phyloP scores from a whole-genome alignment of 352 stramenopile genomes.

The Thalassiosira ordinaria region DNA sequence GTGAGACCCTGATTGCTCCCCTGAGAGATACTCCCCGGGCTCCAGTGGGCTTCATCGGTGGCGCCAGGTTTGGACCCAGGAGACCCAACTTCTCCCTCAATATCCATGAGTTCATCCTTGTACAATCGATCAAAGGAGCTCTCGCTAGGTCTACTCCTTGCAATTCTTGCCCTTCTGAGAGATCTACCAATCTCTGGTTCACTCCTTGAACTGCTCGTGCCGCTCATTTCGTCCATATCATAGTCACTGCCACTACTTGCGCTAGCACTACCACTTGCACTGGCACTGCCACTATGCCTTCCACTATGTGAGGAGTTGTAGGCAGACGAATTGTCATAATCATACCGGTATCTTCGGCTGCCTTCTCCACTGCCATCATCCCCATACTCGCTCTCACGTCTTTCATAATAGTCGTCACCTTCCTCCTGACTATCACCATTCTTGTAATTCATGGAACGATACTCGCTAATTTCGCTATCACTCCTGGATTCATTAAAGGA shows the following conservation, averaged over 20 bases:
- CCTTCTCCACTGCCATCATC: slow-evolving; percentile 7
- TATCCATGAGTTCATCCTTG: slow-evolving; percentile 45
- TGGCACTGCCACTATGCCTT: too few relatives aligned
- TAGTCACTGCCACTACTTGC: neutral
- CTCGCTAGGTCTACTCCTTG: slow-evolving; percentile 12
- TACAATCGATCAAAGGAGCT: slow-evolving; percentile 61
- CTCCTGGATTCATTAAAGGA: slow-evolving; percentile 41
- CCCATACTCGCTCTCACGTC: too few relatives aligned
- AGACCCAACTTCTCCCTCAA: slow-evolving; percentile 10
- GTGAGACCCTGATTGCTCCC: too few relatives aligned
- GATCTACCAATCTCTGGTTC: too few relatives aligned
- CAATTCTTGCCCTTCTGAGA: neutral
- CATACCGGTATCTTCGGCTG: slow-evolving; percentile 5
- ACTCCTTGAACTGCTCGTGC: neutral
- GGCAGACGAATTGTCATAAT: slow-evolving; percentile 33
- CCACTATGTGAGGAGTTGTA: too few relatives aligned
- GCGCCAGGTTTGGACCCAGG: too few relatives aligned
- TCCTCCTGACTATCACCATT: too few relatives aligned
- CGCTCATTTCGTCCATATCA: slow-evolving; percentile 8
- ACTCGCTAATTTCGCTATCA: slow-evolving; percentile 49
- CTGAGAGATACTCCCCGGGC: neutral
- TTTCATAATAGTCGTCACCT: neutral
- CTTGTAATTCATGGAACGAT: slow-evolving; percentile 36
- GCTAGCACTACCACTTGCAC: neutral
- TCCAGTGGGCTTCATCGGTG: neutral